Conservation (phyloP, 306 rosid species). For the Rubus idaeus region DNA sequence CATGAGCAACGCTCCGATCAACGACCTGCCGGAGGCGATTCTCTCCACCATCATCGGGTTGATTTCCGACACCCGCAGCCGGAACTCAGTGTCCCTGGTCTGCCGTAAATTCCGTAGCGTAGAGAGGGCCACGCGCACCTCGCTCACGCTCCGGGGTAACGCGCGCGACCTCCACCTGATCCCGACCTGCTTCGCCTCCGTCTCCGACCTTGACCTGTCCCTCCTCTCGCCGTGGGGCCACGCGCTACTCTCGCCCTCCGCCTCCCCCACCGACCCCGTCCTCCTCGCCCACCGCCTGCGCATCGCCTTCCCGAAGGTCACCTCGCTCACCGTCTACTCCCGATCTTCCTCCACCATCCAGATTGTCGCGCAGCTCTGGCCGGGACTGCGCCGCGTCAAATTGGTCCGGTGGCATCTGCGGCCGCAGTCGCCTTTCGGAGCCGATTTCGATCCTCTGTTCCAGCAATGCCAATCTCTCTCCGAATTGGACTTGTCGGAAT, state of each 20-base stretch:
- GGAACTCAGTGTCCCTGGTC: constrained; percentile 67
- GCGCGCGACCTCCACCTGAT: constrained; percentile 69
- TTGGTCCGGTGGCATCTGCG: constrained; percentile 93
- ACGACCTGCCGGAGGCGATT: constrained; percentile 73
- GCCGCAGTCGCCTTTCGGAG: constrained; percentile 42
- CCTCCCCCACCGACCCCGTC: constrained; percentile 37
- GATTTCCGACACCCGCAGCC: constrained; percentile 59
- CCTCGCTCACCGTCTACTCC: constrained; percentile 66
- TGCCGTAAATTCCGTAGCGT: constrained; percentile 47
- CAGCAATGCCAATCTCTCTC: constrained; percentile 51
- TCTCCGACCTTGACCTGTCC: constrained; percentile 70
- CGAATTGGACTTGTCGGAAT: constrained; percentile 73
- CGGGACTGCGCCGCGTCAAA: constrained; percentile 60
- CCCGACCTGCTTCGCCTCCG: constrained; percentile 62
- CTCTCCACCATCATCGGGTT: constrained; percentile 43
- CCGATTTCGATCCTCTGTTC: constrained; percentile 62
- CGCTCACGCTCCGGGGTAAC: constrained; percentile 82
- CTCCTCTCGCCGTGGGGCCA: constrained; percentile 87
- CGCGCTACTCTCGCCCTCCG: constrained; percentile 55
- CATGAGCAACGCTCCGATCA: constrained; percentile 29
- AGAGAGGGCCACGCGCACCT: constrained; percentile 68
- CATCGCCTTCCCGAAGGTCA: constrained; percentile 64
- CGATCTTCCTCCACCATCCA: constrained; percentile 63
- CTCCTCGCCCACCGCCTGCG: constrained; percentile 67
- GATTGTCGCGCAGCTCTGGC: constrained; percentile 57